Conservation (phyloP, 345 rosid genomes). For the thale cress (Arabidopsis thaliana) region DNA sequence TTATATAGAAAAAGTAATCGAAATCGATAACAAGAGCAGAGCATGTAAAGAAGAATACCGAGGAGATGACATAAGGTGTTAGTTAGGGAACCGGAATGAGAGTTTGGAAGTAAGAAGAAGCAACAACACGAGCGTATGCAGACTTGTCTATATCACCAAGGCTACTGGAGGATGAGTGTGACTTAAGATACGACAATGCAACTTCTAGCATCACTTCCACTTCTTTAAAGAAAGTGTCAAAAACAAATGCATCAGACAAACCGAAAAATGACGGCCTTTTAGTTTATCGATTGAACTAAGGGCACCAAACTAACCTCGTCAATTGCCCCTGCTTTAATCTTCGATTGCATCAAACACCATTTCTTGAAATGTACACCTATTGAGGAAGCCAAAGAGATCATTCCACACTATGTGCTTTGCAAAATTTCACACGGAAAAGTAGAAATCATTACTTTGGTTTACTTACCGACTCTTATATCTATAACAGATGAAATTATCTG, state of each 20-base stretch:
- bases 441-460: conserved; percentile 37
- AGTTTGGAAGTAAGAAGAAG: not conserved
- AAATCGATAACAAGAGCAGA: not conserved
- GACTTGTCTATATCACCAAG: conserved; percentile 17
- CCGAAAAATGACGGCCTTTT: not conserved
- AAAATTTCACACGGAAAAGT: not conserved
- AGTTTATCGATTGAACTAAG: not conserved
- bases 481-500: conserved; percentile 72
- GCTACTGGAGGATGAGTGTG: conserved; percentile 37
- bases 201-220: conserved; percentile 71
- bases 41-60: not conserved
- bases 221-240: conserved; percentile 47
- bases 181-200: conserved; percentile 52
- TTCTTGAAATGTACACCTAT: conserved; percentile 97
- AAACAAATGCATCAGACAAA: conserved; percentile 17
- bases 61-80: not conserved
- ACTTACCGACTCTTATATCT: conserved; percentile 82
- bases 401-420: conserved; percentile 2
- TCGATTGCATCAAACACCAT: conserved; percentile 98
- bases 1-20: not conserved
- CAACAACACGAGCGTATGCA: conserved; percentile 20
- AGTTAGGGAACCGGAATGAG: not conserved
- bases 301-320: conserved; percentile 61
- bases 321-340: conserved; percentile 84
- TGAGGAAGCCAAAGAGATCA: conserved; percentile 15